Evolutionary conservation across 2,329 filamentous ascomycete species (phyloP).

Genomic region (Pestalotiopsis sp.): DNA sequence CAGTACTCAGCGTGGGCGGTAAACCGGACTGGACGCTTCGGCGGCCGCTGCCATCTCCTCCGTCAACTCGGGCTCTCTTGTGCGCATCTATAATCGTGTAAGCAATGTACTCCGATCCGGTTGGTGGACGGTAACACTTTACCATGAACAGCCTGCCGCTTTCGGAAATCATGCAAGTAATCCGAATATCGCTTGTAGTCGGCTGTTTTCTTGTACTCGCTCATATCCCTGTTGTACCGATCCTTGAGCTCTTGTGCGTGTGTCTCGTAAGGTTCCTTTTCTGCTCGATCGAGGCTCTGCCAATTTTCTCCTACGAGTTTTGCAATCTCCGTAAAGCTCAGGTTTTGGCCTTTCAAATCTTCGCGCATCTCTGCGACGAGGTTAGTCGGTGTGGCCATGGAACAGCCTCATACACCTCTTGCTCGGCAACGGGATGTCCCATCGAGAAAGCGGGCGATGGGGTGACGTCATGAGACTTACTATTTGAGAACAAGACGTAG

Average conservation of each 20-base stretch:
- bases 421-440: no score
- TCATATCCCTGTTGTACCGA: conserved; percentile 72
- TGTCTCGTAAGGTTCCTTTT: conserved; percentile 74
- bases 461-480: conserved; percentile 48
- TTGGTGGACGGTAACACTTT: conserved; percentile 40
- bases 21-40: conserved; percentile 45
- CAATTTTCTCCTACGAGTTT: conserved; percentile 82
- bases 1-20: conserved; percentile 41
- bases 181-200: conserved; percentile 70
- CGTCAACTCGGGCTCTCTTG: conserved; percentile 53
- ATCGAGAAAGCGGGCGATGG: neutral
- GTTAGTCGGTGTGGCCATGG: neutral
- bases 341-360: conserved; percentile 72
- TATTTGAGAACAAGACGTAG: conserved; percentile 86
- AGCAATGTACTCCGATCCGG: neutral
- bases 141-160: conserved; percentile 63
- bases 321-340: conserved; percentile 83
- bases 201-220: conserved; percentile 77
- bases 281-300: conserved; percentile 69
- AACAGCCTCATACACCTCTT: no score
- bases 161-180: conserved; percentile 79
- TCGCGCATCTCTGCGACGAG: conserved; percentile 69
- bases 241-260: conserved; percentile 76
- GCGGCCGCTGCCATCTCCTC: conserved; percentile 29
- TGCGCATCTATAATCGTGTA: conserved; percentile 46